A percentile compares a stretch with the other conserved stretches of the same genome.
Evolutionary conservation across 2,329 filamentous ascomycete genomes (phyloP).

Genomic region (Aspergillus sp.): DNA sequence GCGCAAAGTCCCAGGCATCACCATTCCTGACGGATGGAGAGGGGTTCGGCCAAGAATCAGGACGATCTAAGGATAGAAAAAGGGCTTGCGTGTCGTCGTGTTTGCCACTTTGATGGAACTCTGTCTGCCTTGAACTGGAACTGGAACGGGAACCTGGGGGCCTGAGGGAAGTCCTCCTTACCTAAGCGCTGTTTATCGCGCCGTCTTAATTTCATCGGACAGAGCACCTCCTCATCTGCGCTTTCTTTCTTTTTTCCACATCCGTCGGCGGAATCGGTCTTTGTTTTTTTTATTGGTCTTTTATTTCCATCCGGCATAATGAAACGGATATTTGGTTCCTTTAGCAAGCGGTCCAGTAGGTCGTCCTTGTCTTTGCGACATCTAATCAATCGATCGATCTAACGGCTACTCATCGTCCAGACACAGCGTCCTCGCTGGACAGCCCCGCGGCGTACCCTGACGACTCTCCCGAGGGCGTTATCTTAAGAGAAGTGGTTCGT

Average conservation of each 20-base stretch:
- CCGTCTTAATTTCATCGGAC: background rate
- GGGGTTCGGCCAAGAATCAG: background rate
- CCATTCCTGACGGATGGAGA: constrained; percentile 3
- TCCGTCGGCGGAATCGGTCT: background rate
- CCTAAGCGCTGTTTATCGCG: background rate
- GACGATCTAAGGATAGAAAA: background rate
- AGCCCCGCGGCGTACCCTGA: constrained; percentile 27
- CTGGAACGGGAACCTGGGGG: no score
- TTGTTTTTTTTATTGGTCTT: background rate
- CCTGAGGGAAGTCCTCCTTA: no score
- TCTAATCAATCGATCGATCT: constrained; percentile 7
- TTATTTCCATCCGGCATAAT: constrained; percentile 19
- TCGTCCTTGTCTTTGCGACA: constrained; percentile 6
- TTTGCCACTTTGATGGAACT: background rate
- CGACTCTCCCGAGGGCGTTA: constrained; percentile 40
- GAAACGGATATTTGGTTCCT: constrained; percentile 38
- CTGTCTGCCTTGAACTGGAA: background rate
- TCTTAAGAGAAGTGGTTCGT: constrained; percentile 44
- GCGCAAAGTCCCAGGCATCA: constrained; percentile 12
- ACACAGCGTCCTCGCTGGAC: constrained; percentile 24
- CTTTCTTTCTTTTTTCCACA: constrained; percentile 2
- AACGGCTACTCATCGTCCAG: constrained; percentile 8
- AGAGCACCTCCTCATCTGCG: background rate
- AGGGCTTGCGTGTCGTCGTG: background rate
- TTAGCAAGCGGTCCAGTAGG: constrained; percentile 35